Conservation (phyloP, 176 grass and related monocot genomes). For the Microstegium vimineum region DNA sequence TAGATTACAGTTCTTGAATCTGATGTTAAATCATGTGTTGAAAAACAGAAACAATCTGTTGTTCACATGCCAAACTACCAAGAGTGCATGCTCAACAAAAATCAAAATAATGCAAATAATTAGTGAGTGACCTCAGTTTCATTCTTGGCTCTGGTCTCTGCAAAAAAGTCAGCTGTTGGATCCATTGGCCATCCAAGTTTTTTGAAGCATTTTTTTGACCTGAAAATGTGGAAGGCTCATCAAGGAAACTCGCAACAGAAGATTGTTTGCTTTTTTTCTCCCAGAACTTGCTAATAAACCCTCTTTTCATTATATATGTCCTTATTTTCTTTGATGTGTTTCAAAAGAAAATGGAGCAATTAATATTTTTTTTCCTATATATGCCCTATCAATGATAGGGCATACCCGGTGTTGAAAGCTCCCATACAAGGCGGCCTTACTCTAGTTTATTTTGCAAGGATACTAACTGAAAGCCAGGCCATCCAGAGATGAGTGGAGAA, state of each 20-base stretch:
- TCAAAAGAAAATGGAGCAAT: background rate
- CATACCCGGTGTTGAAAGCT: background rate
- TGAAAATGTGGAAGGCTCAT: slow-evolving; percentile 36
- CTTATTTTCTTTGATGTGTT: background rate
- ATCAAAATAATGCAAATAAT: background rate
- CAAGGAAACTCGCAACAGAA: slow-evolving; percentile 19
- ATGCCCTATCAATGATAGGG: background rate
- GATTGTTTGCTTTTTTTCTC: background rate
- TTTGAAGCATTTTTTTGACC: slow-evolving; percentile 82
- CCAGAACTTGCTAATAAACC: background rate
- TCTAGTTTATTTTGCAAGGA: background rate
- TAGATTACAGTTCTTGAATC: background rate
- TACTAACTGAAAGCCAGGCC: background rate
- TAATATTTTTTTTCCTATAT: background rate
- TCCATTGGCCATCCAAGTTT: slow-evolving; percentile 72
- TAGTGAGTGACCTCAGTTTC: slow-evolving; percentile 34
- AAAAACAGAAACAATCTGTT: background rate
- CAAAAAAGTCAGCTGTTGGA: slow-evolving; percentile 46
- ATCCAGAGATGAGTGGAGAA: background rate
- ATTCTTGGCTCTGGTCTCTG: background rate
- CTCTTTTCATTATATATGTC: background rate
- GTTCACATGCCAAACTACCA: background rate
- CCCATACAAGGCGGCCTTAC: background rate
- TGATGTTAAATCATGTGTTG: background rate
- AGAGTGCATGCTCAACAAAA: background rate